These are phyloP conservation scores for Talaromyces borbonicus DNA, from an alignment of 495 filamentous ascomycete species.

Conservation along the genomic window DNA sequence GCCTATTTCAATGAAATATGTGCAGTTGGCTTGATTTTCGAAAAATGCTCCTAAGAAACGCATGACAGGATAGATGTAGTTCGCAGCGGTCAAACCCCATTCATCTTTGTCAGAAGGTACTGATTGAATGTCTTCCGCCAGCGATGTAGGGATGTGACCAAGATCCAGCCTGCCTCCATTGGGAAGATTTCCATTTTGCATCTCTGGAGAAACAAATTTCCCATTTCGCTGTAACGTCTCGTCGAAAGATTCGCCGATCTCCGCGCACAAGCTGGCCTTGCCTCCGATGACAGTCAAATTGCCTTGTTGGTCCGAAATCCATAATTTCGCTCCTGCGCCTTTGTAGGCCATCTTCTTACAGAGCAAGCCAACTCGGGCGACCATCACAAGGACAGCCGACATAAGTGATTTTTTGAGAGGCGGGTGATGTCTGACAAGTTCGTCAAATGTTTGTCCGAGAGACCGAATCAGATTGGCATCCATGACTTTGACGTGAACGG, in stretches of 20 bases:
- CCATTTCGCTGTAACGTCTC: conserved; percentile 18
- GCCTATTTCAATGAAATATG: conserved; percentile 63
- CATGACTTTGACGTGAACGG: conserved; percentile 77
- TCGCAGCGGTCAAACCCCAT: conserved; percentile 41
- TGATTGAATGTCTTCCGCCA: conserved; percentile 20
- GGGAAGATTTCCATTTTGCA: conserved; percentile 25
- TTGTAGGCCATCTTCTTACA: conserved; percentile 56
- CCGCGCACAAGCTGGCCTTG: conserved; percentile 23
- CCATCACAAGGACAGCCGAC: conserved; percentile 71
- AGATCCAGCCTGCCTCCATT: conserved; percentile 28
- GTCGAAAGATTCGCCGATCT: conserved; percentile 23
- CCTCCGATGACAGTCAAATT: conserved; percentile 22
- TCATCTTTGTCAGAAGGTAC: conserved; percentile 39
- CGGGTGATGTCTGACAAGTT: conserved; percentile 89
- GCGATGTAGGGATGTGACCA: conserved; percentile 22
- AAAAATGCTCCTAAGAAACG: conserved; percentile 73
- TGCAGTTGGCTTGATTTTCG: conserved; percentile 63
- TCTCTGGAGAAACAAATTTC: conserved; percentile 22
- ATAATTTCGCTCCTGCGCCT: conserved; percentile 72
- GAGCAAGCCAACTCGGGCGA: conserved; percentile 62
- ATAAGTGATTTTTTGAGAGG: conserved; percentile 68
- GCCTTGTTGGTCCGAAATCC: conserved; percentile 42
- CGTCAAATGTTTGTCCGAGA: conserved; percentile 81
- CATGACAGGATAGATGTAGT: conserved; percentile 65
- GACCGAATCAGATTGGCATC: conserved; percentile 51